These are phyloP conservation scores for Murraya koenigii DNA, from an alignment of 345 rosid species.

Conservation along the genomic window DNA sequence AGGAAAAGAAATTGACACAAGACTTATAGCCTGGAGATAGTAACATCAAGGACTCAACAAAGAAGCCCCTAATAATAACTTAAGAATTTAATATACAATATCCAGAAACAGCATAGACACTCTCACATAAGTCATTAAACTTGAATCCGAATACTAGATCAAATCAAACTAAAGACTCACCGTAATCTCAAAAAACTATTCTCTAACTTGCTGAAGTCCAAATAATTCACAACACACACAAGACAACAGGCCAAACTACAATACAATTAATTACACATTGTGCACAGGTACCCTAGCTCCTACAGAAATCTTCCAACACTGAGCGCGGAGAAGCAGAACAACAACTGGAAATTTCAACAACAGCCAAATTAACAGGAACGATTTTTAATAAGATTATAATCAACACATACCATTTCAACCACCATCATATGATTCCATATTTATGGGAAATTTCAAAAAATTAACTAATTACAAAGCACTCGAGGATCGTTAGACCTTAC, in stretches of 20 bases:
- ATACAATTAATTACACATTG: not conserved
- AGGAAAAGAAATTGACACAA: not conserved
- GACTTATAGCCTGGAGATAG: not conserved
- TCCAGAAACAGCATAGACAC: not conserved
- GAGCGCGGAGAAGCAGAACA: no score
- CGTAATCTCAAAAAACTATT: not conserved
- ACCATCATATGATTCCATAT: not conserved
- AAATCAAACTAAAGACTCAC: not conserved
- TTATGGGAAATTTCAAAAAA: not conserved
- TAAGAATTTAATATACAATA: not conserved
- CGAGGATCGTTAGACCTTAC: not conserved
- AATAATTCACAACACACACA: not conserved
- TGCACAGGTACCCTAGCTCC: not conserved
- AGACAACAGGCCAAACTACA: not conserved
- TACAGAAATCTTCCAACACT: no score
- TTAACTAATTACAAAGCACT: not conserved
- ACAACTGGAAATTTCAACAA: not conserved
- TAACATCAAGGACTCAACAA: not conserved
- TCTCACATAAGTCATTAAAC: not conserved
- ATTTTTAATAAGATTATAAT: not conserved
- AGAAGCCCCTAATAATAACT: not conserved
- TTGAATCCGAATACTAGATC: not conserved
- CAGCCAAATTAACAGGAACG: not conserved
- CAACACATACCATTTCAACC: not conserved
- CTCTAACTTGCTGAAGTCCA: not conserved